A percentile compares a stretch with the other conserved stretches of the same genome.
phyloP scores from a whole-genome alignment of 1,139 yeast species.

The Yamadazyma mexicana region DNA sequence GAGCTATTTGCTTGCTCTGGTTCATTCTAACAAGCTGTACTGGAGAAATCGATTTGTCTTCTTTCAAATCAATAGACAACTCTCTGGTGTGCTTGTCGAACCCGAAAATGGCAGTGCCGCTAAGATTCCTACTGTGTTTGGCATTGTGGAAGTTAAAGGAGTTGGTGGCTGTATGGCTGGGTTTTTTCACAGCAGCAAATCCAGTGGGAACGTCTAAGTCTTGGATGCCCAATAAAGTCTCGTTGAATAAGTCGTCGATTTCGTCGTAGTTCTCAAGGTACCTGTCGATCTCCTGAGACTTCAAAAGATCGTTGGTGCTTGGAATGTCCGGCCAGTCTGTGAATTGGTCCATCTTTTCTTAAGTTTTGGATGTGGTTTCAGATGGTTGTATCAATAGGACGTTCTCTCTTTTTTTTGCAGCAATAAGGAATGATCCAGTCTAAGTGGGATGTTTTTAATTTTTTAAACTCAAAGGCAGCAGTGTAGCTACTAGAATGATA shows the following conservation, averaged over 20 bases:
- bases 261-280: slow-evolving; percentile 30
- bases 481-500: neutral
- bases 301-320: slow-evolving; percentile 30
- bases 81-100: slow-evolving; percentile 55
- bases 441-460: neutral
- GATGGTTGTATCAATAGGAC: too few relatives aligned
- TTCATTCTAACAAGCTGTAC: slow-evolving; percentile 30
- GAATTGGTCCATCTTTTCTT: slow-evolving; percentile 30
- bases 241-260: slow-evolving; percentile 43
- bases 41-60: slow-evolving; percentile 35
- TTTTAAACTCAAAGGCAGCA: neutral
- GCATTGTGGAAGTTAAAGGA: slow-evolving; percentile 15
- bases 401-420: slow-evolving; percentile 9
- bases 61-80: slow-evolving; percentile 35
- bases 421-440: neutral
- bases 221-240: slow-evolving; percentile 45
- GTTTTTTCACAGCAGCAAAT: slow-evolving; percentile 18
- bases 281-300: slow-evolving; percentile 43
- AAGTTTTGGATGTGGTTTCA: slow-evolving; percentile 1
- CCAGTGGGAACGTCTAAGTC: slow-evolving; percentile 57
- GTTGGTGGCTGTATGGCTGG: slow-evolving; percentile 13
- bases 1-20: slow-evolving; percentile 3
- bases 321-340: slow-evolving; percentile 31
- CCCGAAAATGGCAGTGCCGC: slow-evolving; percentile 70
- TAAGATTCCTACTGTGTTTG: slow-evolving; percentile 38